Percentiles rank a stretch among this genome's conserved stretches.
phyloP scores from a whole-genome alignment of 768 basidiomycete species.

The Amanita pseudoporphyria region DNA sequence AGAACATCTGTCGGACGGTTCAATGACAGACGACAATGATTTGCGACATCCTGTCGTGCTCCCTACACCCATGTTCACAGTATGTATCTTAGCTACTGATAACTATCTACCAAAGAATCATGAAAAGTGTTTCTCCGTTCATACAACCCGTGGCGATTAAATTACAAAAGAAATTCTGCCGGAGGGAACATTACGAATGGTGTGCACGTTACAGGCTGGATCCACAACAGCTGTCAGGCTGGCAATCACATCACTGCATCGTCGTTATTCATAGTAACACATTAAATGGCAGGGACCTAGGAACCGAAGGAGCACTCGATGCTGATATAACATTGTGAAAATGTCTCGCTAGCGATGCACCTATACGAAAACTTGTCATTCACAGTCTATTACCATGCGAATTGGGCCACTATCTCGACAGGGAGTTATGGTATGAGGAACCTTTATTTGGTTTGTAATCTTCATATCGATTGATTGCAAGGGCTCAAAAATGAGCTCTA shows the following conservation, averaged over 20 bases:
- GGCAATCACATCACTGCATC: constrained; percentile 7
- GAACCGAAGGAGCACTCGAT: constrained; percentile 60
- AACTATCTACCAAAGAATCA: background rate
- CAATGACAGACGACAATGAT: constrained; percentile 26
- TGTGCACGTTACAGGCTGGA: constrained; percentile 51
- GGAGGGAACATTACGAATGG: constrained; percentile 52
- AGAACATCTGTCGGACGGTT: background rate
- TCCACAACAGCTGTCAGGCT: constrained; percentile 58
- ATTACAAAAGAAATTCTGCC: constrained; percentile 45
- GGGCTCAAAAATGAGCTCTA: constrained; percentile 44
- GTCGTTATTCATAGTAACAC: background rate
- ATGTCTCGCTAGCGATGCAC: constrained; percentile 25
- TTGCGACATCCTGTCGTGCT: constrained; percentile 36
- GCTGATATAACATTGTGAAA: constrained; percentile 50
- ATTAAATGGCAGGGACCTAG: constrained; percentile 37
- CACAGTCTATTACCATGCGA: constrained; percentile 58
- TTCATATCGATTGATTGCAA: constrained; percentile 14
- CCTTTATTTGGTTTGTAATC: constrained; percentile 4
- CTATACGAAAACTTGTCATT: constrained; percentile 30
- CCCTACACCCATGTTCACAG: constrained; percentile 48
- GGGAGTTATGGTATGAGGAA: constrained; percentile 41
- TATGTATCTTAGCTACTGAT: constrained; percentile 17
- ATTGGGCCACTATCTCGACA: constrained; percentile 48
- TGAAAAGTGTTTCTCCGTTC: constrained; percentile 48
- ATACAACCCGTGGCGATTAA: constrained; percentile 54